These are phyloP conservation scores for Rugonectria rugulosa DNA, from an alignment of 2,329 filamentous ascomycete species.

Conservation along the genomic window DNA sequence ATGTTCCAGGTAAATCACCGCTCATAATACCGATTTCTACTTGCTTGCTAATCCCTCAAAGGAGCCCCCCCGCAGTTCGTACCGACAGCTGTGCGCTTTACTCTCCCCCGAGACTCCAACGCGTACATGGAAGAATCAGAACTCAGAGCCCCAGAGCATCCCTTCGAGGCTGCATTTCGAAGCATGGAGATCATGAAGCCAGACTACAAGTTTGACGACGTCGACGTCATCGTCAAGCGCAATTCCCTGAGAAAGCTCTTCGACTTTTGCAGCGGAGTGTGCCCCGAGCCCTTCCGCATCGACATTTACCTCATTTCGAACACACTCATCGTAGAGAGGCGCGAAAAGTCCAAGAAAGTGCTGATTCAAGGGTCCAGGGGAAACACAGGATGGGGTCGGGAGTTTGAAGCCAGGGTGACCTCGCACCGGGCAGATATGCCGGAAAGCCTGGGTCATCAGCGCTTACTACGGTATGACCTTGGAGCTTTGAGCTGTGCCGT, in stretches of 20 bases:
- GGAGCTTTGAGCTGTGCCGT: background rate
- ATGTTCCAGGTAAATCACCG: too few relatives aligned
- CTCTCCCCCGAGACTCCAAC: too few relatives aligned
- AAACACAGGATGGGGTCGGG: background rate
- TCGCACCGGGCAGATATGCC: background rate
- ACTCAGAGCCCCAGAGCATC: background rate
- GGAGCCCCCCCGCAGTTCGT: too few relatives aligned
- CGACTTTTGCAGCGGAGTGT: background rate
- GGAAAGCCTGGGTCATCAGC: background rate
- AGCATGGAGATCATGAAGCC: background rate
- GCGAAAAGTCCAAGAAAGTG: background rate
- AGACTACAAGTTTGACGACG: background rate
- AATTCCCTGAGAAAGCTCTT: background rate
- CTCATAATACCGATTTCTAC: too few relatives aligned
- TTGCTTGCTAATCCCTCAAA: too few relatives aligned
- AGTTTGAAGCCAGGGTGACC: background rate
- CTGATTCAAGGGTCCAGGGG: background rate
- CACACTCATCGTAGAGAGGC: background rate
- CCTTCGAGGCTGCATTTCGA: background rate
- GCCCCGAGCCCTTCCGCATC: background rate
- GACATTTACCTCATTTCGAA: background rate
- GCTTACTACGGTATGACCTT: background rate
- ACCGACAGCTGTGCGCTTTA: too few relatives aligned
- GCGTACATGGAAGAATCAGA: too few relatives aligned
- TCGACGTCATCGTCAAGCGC: background rate